A percentile compares a stretch with the other conserved stretches of the same genome.
These are phyloP conservation scores for Helichrysum umbraculigerum DNA, from an alignment of 129 eudicot species.

Conservation along the genomic window DNA sequence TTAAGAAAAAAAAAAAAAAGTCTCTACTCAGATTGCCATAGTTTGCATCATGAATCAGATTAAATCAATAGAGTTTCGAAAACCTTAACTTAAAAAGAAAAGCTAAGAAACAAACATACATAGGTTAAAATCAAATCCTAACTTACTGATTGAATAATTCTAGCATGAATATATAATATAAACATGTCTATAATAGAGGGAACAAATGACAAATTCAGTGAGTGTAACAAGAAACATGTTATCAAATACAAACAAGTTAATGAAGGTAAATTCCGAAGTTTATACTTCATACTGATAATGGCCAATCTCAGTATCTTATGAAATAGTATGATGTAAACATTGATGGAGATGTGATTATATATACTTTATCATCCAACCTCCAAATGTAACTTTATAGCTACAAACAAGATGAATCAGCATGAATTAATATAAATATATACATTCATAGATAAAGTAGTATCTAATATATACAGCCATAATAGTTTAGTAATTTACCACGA, in stretches of 20 bases:
- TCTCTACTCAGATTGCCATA: neutral
- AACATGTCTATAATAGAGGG: slow-evolving; percentile 18
- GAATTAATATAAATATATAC: too few relatives aligned
- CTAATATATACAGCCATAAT: too few relatives aligned
- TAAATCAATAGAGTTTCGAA: neutral
- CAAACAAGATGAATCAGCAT: neutral
- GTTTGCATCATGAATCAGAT: neutral
- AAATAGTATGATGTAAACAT: slow-evolving; percentile 21
- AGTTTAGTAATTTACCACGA: neutral
- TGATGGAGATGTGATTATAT: slow-evolving; percentile 9
- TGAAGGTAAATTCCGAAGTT: slow-evolving; percentile 11
- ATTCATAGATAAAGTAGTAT: too few relatives aligned
- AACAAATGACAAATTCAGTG: slow-evolving; percentile 12
- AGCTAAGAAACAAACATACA: neutral
- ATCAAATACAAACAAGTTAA: slow-evolving; percentile 25
- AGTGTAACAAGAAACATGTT: slow-evolving; percentile 27
- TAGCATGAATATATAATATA: slow-evolving; percentile 14
- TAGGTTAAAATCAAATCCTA: neutral
- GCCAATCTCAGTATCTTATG: neutral
- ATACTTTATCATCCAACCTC: slow-evolving; percentile 5
- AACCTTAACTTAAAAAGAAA: neutral
- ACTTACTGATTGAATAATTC: slow-evolving; percentile 15
- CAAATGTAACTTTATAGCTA: neutral
- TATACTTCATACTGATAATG: neutral
- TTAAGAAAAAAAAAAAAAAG: too few relatives aligned